A percentile compares a stretch with the other conserved stretches of the same genome.
These are phyloP conservation scores for Dactylellina sp. DNA, from an alignment of 2,329 filamentous ascomycete species.

Conservation along the genomic window DNA sequence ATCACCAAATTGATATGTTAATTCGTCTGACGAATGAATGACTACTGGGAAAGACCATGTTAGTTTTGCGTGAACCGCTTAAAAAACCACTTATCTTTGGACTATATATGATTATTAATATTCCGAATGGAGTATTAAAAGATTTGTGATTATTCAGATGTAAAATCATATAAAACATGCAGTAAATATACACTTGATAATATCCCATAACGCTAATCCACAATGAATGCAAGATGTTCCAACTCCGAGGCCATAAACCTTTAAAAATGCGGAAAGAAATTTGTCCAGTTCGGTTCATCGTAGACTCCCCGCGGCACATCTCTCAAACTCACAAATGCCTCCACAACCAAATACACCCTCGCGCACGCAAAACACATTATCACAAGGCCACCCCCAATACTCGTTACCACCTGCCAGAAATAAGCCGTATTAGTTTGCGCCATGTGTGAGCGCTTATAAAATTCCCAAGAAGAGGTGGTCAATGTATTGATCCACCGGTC, in stretches of 20 bases:
- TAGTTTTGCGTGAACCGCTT: too few species aligned
- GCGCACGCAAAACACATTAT: constrained; percentile 26
- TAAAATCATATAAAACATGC: too few species aligned
- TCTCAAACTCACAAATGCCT: constrained; percentile 59
- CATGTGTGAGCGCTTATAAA: constrained; percentile 35
- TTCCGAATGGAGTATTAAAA: too few species aligned
- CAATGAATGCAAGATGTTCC: too few species aligned
- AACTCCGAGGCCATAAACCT: background rate
- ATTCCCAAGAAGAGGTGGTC: constrained; percentile 27
- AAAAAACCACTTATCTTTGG: too few species aligned
- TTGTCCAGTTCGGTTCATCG: constrained; percentile 56
- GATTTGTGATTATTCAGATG: too few species aligned
- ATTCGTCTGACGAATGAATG: too few species aligned
- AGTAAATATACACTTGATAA: too few species aligned
- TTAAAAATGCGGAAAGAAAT: constrained; percentile 58
- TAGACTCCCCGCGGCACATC: constrained; percentile 56
- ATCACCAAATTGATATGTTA: too few species aligned
- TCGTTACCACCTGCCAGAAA: constrained; percentile 34
- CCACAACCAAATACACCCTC: constrained; percentile 57
- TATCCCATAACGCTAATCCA: too few species aligned
- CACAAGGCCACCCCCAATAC: constrained; percentile 13
- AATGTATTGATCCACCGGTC: constrained; percentile 36
- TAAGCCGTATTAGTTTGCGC: constrained; percentile 25
- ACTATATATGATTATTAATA: too few species aligned
- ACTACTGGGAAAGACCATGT: too few species aligned